Conservation (phyloP, 2,329 filamentous ascomycete genomes). For the Alternaria infectoria region DNA sequence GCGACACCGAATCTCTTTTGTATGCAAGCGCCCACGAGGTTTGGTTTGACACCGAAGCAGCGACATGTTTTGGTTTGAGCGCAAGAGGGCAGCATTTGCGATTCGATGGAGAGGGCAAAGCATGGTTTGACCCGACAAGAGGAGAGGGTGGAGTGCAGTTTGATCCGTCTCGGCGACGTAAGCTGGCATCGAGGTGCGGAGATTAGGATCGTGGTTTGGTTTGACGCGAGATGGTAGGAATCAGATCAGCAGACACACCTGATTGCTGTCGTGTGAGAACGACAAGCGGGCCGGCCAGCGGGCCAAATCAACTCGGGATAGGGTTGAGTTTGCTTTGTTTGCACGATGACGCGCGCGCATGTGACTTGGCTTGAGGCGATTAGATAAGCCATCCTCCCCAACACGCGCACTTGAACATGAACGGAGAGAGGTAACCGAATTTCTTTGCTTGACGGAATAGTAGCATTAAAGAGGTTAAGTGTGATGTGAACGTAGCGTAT, state of each 20-base stretch:
- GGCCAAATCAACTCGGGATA: constrained; percentile 16
- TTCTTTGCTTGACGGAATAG: neutral
- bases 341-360: constrained; percentile 24
- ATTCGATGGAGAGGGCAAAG: constrained; percentile 9
- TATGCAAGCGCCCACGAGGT: constrained; percentile 17
- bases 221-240: constrained; percentile 9
- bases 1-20: constrained; percentile 25
- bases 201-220: constrained; percentile 10
- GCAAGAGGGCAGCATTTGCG: constrained; percentile 12
- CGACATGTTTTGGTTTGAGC: constrained; percentile 23
- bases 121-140: constrained; percentile 16
- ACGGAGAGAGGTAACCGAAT: neutral
- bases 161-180: constrained; percentile 1
- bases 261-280: constrained; percentile 35
- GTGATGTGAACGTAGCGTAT: neutral
- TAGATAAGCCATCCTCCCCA: constrained; percentile 10
- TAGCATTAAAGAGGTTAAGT: neutral
- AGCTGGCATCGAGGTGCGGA: constrained; percentile 6
- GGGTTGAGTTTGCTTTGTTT: constrained; percentile 41
- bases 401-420: neutral
- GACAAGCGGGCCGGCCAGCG: constrained; percentile 30
- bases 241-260: constrained; percentile 26
- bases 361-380: constrained; percentile 11
- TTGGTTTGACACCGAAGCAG: constrained; percentile 21
- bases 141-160: constrained; percentile 1